Evolutionary conservation across 345 rosid species (phyloP).

Genomic region (Euclidium syriacum): DNA sequence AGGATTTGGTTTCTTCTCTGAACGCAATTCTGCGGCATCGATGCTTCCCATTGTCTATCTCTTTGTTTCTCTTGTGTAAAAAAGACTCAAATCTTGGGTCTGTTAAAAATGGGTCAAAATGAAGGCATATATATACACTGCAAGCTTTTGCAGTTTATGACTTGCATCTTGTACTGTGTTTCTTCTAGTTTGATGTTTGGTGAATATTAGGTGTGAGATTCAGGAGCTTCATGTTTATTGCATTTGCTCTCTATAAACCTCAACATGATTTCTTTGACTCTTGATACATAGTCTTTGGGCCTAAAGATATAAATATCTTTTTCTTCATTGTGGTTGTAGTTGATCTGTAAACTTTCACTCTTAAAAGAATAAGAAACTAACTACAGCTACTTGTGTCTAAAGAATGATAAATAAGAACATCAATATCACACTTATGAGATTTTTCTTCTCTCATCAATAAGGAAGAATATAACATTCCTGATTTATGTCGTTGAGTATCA

Average conservation of each 20-base stretch:
- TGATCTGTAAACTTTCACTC: background rate
- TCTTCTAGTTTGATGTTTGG: conserved; percentile 33
- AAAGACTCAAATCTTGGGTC: conserved; percentile 7
- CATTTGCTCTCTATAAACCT: conserved; percentile 13
- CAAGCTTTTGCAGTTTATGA: conserved; percentile 6
- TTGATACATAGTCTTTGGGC: background rate
- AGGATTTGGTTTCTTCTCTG: conserved; percentile 32
- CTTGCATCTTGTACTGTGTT: conserved; percentile 13
- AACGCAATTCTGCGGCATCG: conserved; percentile 27
- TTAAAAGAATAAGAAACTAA: conserved; percentile 7
- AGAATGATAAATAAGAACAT: conserved; percentile 1
- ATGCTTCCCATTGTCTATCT: conserved; percentile 50
- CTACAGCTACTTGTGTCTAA: background rate
- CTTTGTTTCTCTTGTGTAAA: conserved; percentile 6
- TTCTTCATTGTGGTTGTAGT: background rate
- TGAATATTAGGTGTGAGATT: conserved; percentile 41
- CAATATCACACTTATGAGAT: background rate
- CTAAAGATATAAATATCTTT: background rate
- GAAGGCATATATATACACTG: conserved; percentile 14
- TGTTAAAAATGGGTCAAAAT: conserved; percentile 11
- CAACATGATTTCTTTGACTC: conserved; percentile 8
- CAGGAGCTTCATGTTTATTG: conserved; percentile 31
- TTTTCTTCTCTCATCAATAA: background rate
- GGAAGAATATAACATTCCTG: background rate
- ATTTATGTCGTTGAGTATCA: conserved; percentile 2